Evolutionary conservation across 1,139 yeast species (phyloP), one percentile per base, ranked within the genome.

Genomic region (Candida smagusa): DNA sequence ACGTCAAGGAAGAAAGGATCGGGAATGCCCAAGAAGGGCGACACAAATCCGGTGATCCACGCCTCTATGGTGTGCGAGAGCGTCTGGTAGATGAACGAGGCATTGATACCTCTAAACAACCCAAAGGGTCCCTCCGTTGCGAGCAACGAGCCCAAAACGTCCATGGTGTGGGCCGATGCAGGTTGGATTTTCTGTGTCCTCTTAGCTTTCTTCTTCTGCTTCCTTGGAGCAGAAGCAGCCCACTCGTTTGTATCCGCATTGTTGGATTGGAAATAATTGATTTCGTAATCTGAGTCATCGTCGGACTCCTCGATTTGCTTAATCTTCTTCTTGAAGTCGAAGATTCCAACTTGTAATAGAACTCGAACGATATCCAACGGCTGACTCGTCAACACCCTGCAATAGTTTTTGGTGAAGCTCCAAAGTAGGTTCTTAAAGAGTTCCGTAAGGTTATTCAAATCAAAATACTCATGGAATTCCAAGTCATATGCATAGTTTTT

Each of bases 1-100:
- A 87, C 74, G 48, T 87, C 96, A 46, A 88, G 80, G 57, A 87
- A 84, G 47, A 83, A 81, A 1, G 97, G 96, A 55, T 89, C 97
- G 0, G 96, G 96, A n/a, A 88, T 78, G 11, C 87, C 85, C 40
- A 87, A 63, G 37, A 86, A 68, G 3, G 96, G 92, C 6, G 96
- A 81, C 11, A 88, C 59, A 49, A 90, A 79, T 6, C 96, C 96
- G 0, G 95, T 83, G 31, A 88, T 71, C 97, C 97, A 90, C 1
- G 96, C 89, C 53, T 87, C 95, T 35, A 89, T 67, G 1, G 95
- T 85, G 40, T 81, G 79, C 1, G 84, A 77, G 31, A 89, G 67
- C 0, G 95, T 84, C 41, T 77, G 84, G 54, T 84, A 75, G 25
- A 92, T 70, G 54, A 89, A 90, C 1, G 95, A 74, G 1, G 96